Evolutionary conservation across 257 asterid species (phyloP).

Genomic region (Osmanthus fragrans): DNA sequence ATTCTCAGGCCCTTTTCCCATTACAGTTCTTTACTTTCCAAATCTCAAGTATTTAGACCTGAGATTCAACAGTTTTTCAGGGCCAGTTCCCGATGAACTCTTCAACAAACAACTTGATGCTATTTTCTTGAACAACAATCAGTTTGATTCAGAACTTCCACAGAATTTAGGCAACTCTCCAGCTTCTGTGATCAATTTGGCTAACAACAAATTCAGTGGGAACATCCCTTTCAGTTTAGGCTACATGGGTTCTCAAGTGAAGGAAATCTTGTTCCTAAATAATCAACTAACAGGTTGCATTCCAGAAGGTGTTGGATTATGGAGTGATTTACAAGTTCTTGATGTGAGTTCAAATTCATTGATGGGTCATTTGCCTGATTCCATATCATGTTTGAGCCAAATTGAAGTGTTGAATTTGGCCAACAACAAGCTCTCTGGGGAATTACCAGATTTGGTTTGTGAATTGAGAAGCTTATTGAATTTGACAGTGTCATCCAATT

Average conservation of each 20-base stretch:
- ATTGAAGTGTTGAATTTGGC: slow-evolving; percentile 77
- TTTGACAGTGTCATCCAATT: slow-evolving; percentile 72
- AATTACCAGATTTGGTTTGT: slow-evolving; percentile 72
- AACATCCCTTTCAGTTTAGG: slow-evolving; percentile 68
- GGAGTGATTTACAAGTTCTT: slow-evolving; percentile 72
- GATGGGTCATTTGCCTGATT: slow-evolving; percentile 77
- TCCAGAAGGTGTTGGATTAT: slow-evolving; percentile 77
- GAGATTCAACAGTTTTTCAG: slow-evolving; percentile 69
- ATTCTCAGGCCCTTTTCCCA: slow-evolving; percentile 71
- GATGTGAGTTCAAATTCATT: slow-evolving; percentile 72
- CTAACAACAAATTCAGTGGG: slow-evolving; percentile 68
- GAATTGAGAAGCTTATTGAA: slow-evolving; percentile 54
- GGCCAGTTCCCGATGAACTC: slow-evolving; percentile 62
- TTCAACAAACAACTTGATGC: slow-evolving; percentile 76
- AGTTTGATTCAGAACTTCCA: slow-evolving; percentile 62
- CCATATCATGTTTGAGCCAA: slow-evolving; percentile 61
- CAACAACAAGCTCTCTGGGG: slow-evolving; percentile 77
- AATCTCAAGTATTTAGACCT: slow-evolving; percentile 70
- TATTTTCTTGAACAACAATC: slow-evolving; percentile 70
- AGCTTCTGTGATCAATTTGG: slow-evolving; percentile 76
- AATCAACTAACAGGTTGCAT: slow-evolving; percentile 81
- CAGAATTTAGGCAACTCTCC: slow-evolving; percentile 75
- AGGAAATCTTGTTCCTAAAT: slow-evolving; percentile 73
- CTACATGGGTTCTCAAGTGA: slow-evolving; percentile 50
- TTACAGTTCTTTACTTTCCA: slow-evolving; percentile 46